Conservation (phyloP, 306 rosid species). For the Pterocarpus macrocarpus region DNA sequence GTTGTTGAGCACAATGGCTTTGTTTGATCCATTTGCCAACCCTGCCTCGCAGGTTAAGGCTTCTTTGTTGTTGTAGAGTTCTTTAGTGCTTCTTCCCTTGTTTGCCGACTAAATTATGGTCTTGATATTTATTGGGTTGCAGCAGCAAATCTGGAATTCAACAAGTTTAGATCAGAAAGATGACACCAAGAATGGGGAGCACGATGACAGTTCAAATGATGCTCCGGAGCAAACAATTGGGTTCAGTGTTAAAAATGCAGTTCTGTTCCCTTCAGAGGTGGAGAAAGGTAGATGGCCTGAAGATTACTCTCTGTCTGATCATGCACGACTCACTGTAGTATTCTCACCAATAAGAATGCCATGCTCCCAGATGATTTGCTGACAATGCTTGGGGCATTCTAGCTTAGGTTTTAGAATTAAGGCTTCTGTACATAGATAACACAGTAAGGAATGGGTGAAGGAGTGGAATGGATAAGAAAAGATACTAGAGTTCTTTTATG, state of each 20-base stretch:
- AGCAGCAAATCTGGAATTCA: constrained; percentile 87
- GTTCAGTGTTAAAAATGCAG: constrained; percentile 83
- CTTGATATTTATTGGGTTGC: constrained; percentile 50
- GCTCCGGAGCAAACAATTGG: constrained; percentile 73
- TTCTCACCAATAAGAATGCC: constrained; percentile 90
- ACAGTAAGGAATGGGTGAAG: constrained; percentile 41
- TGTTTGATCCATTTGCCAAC: background rate
- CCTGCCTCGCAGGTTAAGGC: background rate
- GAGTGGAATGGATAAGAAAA: constrained; percentile 29
- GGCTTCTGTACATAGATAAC: constrained; percentile 46
- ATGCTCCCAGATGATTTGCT: constrained; percentile 65
- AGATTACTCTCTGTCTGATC: constrained; percentile 90
- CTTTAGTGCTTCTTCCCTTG: background rate
- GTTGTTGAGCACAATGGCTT: background rate
- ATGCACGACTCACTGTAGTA: constrained; percentile 89
- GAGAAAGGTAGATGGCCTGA: constrained; percentile 98
- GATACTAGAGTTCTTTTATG: constrained; percentile 36
- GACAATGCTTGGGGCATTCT: constrained; percentile 36
- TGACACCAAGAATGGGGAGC: constrained; percentile 49
- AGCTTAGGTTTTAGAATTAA: constrained; percentile 38
- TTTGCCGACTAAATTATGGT: constrained; percentile 35
- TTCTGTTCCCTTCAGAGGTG: constrained; percentile 86
- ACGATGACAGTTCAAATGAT: constrained; percentile 48
- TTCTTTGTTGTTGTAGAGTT: background rate
- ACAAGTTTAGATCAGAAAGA: constrained; percentile 59